Conservation (phyloP, 1,284 basidiomycete genomes). For the Mycena sp. region DNA sequence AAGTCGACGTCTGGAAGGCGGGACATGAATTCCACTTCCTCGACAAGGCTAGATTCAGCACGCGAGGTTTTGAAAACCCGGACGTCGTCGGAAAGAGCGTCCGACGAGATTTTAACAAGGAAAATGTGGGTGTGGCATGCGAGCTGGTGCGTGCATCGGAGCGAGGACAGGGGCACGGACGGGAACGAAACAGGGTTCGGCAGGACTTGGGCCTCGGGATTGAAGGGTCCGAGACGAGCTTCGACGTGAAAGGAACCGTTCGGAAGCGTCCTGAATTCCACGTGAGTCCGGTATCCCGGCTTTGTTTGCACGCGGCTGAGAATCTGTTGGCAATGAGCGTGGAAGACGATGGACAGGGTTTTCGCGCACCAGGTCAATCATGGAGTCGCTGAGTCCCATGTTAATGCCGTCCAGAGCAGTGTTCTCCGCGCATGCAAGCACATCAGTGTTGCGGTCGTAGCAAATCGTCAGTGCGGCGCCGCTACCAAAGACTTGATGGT, state of each 20-base stretch:
- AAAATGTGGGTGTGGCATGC: neutral
- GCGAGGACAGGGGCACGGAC: conserved; percentile 2
- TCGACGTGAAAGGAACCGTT: neutral
- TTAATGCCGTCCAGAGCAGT: neutral
- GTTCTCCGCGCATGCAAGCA: conserved; percentile 7
- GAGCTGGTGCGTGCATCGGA: neutral
- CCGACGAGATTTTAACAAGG: neutral
- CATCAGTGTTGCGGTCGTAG: neutral
- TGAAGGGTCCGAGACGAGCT: neutral
- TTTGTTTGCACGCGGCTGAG: conserved; percentile 3
- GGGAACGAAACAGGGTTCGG: neutral
- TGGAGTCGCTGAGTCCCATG: neutral
- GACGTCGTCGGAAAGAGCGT: neutral
- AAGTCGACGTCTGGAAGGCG: neutral
- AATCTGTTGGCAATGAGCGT: conserved; percentile 2
- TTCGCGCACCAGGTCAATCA: conserved; percentile 2
- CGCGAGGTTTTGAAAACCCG: conserved; percentile 1
- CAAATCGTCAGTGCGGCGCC: neutral
- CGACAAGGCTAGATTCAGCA: neutral
- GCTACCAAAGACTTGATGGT: neutral
- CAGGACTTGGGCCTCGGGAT: neutral
- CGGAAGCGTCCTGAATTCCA: conserved; percentile 1
- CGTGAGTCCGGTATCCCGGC: neutral
- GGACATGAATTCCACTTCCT: conserved; percentile 1
- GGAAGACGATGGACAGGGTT: neutral